These are phyloP conservation scores for Zychaea mexicana DNA, from an alignment of 371 early-diverging fungal genomes.

Conservation along the genomic window DNA sequence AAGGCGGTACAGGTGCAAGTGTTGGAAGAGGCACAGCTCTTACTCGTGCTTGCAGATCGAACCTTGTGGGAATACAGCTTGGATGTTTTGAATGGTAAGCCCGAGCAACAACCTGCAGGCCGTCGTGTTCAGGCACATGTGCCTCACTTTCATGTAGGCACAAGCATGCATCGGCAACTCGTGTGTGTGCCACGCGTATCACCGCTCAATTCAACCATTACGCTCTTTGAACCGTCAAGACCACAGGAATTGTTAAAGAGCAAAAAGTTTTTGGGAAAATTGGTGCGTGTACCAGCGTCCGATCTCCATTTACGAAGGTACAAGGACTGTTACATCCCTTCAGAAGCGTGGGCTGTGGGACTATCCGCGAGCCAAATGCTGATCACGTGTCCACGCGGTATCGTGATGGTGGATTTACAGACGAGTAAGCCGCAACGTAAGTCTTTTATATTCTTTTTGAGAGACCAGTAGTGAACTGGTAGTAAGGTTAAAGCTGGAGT, in stretches of 20 bases:
- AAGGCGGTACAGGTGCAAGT: slow-evolving; percentile 41
- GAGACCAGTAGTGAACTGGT: no score
- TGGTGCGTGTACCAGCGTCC: not conserved
- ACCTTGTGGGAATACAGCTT: slow-evolving; percentile 42
- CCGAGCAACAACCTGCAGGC: slow-evolving; percentile 34
- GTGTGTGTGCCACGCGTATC: slow-evolving; percentile 44
- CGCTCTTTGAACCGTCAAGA: slow-evolving; percentile 26
- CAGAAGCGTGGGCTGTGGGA: slow-evolving; percentile 46
- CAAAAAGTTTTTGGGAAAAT: slow-evolving; percentile 13
- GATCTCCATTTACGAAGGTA: slow-evolving; percentile 33
- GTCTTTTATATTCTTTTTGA: no score
- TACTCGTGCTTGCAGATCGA: slow-evolving; percentile 42
- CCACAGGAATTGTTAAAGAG: slow-evolving; percentile 16
- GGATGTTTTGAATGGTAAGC: slow-evolving; percentile 35
- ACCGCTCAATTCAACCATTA: slow-evolving; percentile 33
- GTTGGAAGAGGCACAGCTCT: slow-evolving; percentile 34
- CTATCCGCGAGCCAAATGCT: slow-evolving; percentile 38
- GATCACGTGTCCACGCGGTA: slow-evolving; percentile 46
- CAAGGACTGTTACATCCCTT: slow-evolving; percentile 45
- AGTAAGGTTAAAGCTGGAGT: not conserved
- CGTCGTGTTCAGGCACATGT: slow-evolving; percentile 35
- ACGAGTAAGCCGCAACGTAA: slow-evolving; percentile 50
- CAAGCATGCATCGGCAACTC: slow-evolving; percentile 32
- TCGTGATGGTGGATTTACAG: slow-evolving; percentile 46
- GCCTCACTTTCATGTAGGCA: slow-evolving; percentile 44